A percentile compares a stretch with the other conserved stretches of the same genome.
Conservation (phyloP, 139 green algal species). For the Dunaliella primolecta region DNA sequence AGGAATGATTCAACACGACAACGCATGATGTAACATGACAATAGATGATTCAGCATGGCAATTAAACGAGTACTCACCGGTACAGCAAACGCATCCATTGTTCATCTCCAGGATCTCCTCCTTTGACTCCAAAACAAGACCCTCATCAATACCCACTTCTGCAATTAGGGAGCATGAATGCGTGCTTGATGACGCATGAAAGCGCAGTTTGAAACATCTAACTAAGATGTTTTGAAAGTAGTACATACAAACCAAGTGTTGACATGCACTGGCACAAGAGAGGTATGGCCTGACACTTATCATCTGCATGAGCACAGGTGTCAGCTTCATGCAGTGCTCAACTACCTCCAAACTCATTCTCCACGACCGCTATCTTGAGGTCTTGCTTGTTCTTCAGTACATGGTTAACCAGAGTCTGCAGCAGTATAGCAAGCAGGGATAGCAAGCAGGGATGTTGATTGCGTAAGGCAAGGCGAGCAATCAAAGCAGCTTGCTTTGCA, state of each 20-base stretch:
- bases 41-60: too few relatives aligned
- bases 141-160: constrained; percentile 80
- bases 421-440: not conserved
- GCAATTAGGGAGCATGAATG: constrained; percentile 15
- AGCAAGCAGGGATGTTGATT: not conserved
- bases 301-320: too few relatives aligned
- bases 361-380: constrained; percentile 75
- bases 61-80: too few relatives aligned
- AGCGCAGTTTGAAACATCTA: too few relatives aligned
- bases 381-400: constrained; percentile 68
- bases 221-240: too few relatives aligned
- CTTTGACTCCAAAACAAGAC: constrained; percentile 71
- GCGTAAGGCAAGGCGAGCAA: not conserved
- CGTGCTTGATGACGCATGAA: too few relatives aligned
- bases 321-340: too few relatives aligned
- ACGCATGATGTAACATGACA: too few relatives aligned
- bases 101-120: constrained; percentile 78
- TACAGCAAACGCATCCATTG: constrained; percentile 77
- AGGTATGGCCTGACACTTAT: too few relatives aligned
- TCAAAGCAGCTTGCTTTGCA: not conserved
- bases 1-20: too few relatives aligned
- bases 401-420: constrained; percentile 84
- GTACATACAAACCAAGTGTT: too few relatives aligned
- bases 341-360: constrained; percentile 89
- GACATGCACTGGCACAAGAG: too few relatives aligned